These are phyloP conservation scores for Scenedesmus sp. DNA, from an alignment of 163 green algal genomes.

Conservation along the genomic window DNA sequence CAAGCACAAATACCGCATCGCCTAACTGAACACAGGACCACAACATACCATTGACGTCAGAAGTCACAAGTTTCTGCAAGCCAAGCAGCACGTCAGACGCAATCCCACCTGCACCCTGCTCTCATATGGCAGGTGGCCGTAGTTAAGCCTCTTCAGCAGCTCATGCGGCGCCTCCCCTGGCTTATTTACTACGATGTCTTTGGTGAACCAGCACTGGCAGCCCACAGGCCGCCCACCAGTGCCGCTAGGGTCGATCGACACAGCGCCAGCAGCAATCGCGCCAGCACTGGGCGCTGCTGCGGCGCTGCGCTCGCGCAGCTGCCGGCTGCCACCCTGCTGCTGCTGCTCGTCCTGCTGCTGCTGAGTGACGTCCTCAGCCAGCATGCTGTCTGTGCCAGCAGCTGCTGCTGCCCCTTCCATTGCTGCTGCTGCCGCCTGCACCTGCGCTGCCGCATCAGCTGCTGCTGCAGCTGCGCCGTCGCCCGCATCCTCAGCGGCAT, in stretches of 20 bases:
- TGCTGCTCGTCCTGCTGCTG: neutral
- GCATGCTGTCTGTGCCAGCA: neutral
- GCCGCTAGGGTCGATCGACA: neutral
- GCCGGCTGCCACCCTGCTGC: slow-evolving; percentile 12
- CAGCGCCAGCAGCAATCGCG: neutral
- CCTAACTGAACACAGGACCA: neutral
- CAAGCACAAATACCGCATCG: too few species aligned
- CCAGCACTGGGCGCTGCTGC: neutral
- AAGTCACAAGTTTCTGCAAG: neutral
- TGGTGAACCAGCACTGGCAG: slow-evolving; percentile 6
- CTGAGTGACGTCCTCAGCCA: neutral
- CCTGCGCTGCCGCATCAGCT: neutral
- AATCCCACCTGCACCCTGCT: neutral
- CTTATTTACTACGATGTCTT: neutral
- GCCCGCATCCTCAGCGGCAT: neutral
- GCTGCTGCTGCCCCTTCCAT: neutral
- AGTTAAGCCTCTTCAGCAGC: slow-evolving; percentile 33
- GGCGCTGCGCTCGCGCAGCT: neutral
- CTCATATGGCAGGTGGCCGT: slow-evolving; percentile 33
- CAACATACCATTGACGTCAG: neutral
- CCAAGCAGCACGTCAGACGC: neutral
- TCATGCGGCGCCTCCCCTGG: slow-evolving; percentile 33
- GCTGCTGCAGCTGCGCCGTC: neutral
- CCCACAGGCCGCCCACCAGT: neutral
- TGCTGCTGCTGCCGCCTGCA: neutral